Conservation (phyloP, 225 moss, liverwort and hornwort genomes). For the Lunularia cruciata region DNA sequence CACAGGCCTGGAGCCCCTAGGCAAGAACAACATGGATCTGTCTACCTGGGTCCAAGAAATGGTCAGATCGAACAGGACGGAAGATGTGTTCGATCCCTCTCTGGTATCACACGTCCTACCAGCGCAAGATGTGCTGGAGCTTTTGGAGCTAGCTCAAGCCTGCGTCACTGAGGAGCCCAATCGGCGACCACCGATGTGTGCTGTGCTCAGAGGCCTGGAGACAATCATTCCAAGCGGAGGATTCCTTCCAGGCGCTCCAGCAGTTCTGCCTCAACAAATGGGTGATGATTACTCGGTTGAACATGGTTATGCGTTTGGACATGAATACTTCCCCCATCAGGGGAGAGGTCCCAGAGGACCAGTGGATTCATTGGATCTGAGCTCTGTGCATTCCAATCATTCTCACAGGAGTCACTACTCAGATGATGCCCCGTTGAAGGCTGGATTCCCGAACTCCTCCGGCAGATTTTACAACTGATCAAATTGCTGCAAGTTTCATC, state of each 20-base stretch:
- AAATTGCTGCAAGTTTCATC: neutral
- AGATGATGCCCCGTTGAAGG: slow-evolving; percentile 8
- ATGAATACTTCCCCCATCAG: neutral
- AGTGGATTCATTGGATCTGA: slow-evolving; percentile 9
- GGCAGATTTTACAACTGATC: slow-evolving; percentile 4
- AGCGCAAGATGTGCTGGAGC: slow-evolving; percentile 41
- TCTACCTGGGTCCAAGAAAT: slow-evolving; percentile 44
- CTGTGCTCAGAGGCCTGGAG: slow-evolving; percentile 42
- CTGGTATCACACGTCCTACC: slow-evolving; percentile 41
- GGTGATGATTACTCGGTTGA: slow-evolving; percentile 15
- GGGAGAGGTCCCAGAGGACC: neutral
- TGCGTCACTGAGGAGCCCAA: slow-evolving; percentile 36
- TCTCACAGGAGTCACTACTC: slow-evolving; percentile 1
- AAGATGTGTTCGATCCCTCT: slow-evolving; percentile 42
- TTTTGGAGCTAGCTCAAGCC: slow-evolving; percentile 40
- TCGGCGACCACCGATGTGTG: slow-evolving; percentile 36
- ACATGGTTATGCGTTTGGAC: slow-evolving; percentile 4
- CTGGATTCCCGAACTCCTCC: slow-evolving; percentile 7
- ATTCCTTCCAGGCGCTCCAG: slow-evolving; percentile 18
- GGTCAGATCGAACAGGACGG: slow-evolving; percentile 26
- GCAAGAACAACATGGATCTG: slow-evolving; percentile 29
- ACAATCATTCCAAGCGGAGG: slow-evolving; percentile 34
- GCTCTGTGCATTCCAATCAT: neutral
- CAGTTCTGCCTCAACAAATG: slow-evolving; percentile 18
- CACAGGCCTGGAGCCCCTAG: slow-evolving; percentile 39